A percentile compares a stretch with the other conserved stretches of the same genome.
phyloP scores from a whole-genome alignment of 139 green algal species.

The Chlamydomonas schloesseri region DNA sequence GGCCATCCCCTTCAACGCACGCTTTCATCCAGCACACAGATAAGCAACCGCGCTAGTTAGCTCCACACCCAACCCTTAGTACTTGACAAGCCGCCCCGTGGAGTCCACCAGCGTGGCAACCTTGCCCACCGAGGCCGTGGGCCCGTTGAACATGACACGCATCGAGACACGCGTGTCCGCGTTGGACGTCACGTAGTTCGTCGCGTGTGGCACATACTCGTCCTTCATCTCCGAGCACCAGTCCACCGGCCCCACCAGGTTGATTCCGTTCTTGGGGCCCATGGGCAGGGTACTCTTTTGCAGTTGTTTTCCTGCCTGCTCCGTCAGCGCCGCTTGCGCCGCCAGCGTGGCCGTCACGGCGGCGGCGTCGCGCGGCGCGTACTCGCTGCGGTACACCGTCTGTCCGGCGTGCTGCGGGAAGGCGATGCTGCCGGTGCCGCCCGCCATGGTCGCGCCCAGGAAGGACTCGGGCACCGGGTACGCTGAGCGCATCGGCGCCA shows the following conservation, averaged over 20 bases:
- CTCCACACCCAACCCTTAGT: too few relatives aligned
- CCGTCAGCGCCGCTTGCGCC: background rate
- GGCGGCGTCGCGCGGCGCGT: background rate
- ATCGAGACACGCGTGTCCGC: background rate
- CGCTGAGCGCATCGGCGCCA: background rate
- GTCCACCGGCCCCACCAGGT: background rate
- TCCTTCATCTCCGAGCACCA: conserved; percentile 37
- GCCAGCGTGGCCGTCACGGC: background rate
- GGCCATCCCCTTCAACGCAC: too few relatives aligned
- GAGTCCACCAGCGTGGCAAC: background rate
- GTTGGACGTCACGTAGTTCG: background rate
- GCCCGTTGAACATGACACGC: conserved; percentile 7
- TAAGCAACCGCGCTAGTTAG: too few relatives aligned
- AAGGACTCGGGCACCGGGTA: conserved; percentile 53
- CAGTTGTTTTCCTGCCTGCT: background rate
- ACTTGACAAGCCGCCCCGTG: too few relatives aligned
- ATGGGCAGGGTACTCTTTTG: conserved; percentile 10
- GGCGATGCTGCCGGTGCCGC: background rate
- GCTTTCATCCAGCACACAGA: too few relatives aligned
- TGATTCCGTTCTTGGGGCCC: conserved; percentile 14
- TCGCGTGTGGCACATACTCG: conserved; percentile 1
- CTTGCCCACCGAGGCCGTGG: conserved; percentile 1
- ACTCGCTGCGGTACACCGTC: conserved; percentile 28
- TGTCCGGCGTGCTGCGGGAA: conserved; percentile 21
- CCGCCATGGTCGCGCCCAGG: background rate